These are phyloP conservation scores for Nepenthes alata DNA, from an alignment of 179 eudicot genomes.

Conservation along the genomic window DNA sequence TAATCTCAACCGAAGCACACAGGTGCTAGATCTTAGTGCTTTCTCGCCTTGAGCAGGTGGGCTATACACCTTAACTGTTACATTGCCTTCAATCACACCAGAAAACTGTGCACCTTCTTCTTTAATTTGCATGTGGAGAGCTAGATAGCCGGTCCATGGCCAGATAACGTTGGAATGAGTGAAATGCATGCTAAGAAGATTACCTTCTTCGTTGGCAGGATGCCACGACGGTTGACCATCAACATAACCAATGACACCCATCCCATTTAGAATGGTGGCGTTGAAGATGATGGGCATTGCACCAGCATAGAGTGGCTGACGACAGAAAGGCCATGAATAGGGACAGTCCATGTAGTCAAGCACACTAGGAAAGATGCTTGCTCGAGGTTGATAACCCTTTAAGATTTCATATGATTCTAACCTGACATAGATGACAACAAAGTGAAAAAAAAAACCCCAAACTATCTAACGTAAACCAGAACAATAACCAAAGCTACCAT, in stretches of 20 bases:
- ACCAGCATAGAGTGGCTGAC: constrained; percentile 94
- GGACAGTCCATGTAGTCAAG: constrained; percentile 89
- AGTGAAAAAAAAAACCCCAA: not conserved
- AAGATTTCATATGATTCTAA: constrained; percentile 83
- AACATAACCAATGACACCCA: constrained; percentile 88
- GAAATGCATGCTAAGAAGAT: constrained; percentile 76
- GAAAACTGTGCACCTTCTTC: constrained; percentile 86
- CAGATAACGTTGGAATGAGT: constrained; percentile 82
- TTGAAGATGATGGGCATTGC: constrained; percentile 96
- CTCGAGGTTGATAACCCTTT: constrained; percentile 76
- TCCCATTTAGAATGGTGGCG: constrained; percentile 84
- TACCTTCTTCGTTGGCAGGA: constrained; percentile 82
- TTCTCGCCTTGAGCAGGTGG: constrained; percentile 78
- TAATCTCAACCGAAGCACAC: constrained; percentile 68
- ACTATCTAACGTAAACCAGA: not conserved
- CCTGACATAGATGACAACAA: constrained; percentile 31
- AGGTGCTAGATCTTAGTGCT: constrained; percentile 44
- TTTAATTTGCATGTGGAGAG: constrained; percentile 89
- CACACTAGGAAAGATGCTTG: constrained; percentile 74
- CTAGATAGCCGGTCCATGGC: constrained; percentile 98
- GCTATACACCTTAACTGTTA: constrained; percentile 61
- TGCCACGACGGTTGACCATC: constrained; percentile 75
- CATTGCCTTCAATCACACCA: constrained; percentile 85
- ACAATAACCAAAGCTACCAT: not conserved
- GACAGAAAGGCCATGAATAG: constrained; percentile 96